A percentile compares a stretch with the other conserved stretches of the same genome.
phyloP scores from a whole-genome alignment of 164 flowering plant genomes.

The Houttuynia cordata region DNA sequence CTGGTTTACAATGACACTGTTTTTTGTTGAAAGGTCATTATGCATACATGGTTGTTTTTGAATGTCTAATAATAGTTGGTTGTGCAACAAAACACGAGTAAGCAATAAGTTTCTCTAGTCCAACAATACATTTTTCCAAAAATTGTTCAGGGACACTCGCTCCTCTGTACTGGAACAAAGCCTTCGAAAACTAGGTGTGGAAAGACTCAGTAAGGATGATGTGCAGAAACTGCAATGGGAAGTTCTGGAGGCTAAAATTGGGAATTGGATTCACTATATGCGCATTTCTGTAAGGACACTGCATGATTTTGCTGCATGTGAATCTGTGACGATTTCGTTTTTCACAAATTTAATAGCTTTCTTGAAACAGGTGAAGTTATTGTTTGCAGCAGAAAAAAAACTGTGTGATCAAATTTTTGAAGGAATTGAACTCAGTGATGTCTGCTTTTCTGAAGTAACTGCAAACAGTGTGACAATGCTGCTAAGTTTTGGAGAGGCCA shows the following conservation, averaged over 20 bases:
- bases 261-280: constrained; percentile 88
- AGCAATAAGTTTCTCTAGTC: neutral
- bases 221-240: constrained; percentile 99
- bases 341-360: constrained; percentile 9
- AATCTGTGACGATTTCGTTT: neutral
- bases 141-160: constrained; percentile 58
- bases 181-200: constrained; percentile 81
- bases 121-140: neutral
- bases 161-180: constrained; percentile 71
- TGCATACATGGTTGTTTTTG: too few relatives aligned
- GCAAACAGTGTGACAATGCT: constrained; percentile 68
- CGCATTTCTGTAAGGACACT: constrained; percentile 63
- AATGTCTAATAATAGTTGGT: too few relatives aligned
- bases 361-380: constrained; percentile 72
- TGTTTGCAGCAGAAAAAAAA: constrained; percentile 77
- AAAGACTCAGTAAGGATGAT: constrained; percentile 80
- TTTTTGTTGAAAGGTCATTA: too few relatives aligned
- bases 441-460: constrained; percentile 84
- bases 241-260: constrained; percentile 84
- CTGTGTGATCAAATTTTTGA: constrained; percentile 86
- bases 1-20: too few relatives aligned
- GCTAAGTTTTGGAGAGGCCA: constrained; percentile 96
- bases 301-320: neutral
- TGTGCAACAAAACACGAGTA: neutral
- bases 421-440: constrained; percentile 60